Conservation (phyloP, 192 early-diverging fungal species). For the Mortierella claussenii region DNA sequence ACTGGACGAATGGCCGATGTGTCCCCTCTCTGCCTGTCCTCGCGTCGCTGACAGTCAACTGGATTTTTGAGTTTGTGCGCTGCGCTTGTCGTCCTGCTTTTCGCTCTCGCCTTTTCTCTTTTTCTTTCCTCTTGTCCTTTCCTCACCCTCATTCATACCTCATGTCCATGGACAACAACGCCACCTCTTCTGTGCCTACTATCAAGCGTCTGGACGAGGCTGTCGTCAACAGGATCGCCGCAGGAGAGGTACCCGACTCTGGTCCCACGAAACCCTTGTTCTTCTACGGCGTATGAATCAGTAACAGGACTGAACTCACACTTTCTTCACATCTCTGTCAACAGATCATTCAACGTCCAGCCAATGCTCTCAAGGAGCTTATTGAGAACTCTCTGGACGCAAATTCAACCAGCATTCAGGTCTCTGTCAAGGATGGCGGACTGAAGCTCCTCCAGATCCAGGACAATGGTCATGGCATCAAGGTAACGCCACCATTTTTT, state of each 20-base stretch:
- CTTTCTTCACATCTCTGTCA: neutral
- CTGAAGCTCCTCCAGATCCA: conserved; percentile 94
- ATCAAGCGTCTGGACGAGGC: conserved; percentile 87
- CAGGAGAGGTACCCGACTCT: conserved; percentile 80
- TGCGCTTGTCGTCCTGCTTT: neutral
- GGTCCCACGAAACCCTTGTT: too few relatives aligned
- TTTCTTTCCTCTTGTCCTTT: conserved; percentile 1
- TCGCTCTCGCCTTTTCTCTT: neutral
- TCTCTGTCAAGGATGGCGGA: conserved; percentile 90
- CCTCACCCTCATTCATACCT: neutral
- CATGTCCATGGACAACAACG: conserved; percentile 6
- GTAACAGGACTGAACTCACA: too few relatives aligned
- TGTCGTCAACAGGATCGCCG: conserved; percentile 96
- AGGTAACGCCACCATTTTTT: conserved; percentile 47
- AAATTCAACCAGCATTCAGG: conserved; percentile 84
- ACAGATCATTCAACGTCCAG: conserved; percentile 93
- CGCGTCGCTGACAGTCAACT: neutral
- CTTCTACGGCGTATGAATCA: too few relatives aligned
- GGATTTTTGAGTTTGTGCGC: neutral
- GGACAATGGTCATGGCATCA: conserved; percentile 95
- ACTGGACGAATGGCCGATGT: too few relatives aligned
- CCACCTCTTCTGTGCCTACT: conserved; percentile 27
- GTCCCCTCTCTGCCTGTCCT: neutral
- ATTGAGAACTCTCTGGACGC: conserved; percentile 98
- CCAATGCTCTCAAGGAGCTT: conserved; percentile 97